phyloP scores from a whole-genome alignment of 1,284 basidiomycete genomes.

The Papiliotrema fonsecae region DNA sequence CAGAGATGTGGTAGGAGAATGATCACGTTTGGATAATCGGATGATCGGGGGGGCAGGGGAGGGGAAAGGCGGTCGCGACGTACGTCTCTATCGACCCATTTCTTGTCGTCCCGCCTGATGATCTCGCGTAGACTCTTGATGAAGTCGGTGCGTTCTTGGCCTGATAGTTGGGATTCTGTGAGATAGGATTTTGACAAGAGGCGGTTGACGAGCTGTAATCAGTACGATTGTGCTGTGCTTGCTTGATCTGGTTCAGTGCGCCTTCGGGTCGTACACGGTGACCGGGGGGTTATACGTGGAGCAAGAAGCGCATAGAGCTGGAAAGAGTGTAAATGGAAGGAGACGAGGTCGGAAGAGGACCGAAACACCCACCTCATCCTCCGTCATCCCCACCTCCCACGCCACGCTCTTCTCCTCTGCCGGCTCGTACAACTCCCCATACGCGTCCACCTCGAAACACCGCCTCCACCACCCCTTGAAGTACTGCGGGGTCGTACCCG shows the following conservation, averaged over 20 bases:
- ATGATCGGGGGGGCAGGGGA: no score
- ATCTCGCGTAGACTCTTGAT: slow-evolving; percentile 21
- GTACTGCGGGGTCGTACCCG: slow-evolving; percentile 42
- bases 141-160: slow-evolving; percentile 22
- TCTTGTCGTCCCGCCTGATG: slow-evolving; percentile 23
- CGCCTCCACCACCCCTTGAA: slow-evolving; percentile 33
- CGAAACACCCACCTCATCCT: slow-evolving; percentile 21
- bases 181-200: slow-evolving; percentile 44
- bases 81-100: slow-evolving; percentile 41
- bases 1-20: no score
- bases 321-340: no score
- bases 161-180: slow-evolving; percentile 31
- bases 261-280: no score
- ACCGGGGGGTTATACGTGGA: no score
- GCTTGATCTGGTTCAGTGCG: no score
- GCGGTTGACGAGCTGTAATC: slow-evolving; percentile 28
- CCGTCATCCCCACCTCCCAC: slow-evolving; percentile 29
- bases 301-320: no score
- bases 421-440: slow-evolving; percentile 27
- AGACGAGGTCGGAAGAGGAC: not conserved
- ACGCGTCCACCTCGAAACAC: slow-evolving; percentile 33
- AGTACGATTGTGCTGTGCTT: no score
- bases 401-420: slow-evolving; percentile 15
- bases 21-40: no score
- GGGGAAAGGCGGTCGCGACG: no score